A percentile compares a stretch with the other conserved stretches of the same genome.
phyloP scores from a whole-genome alignment of 2,329 filamentous ascomycete species.

The Bipolaris victoriae region DNA sequence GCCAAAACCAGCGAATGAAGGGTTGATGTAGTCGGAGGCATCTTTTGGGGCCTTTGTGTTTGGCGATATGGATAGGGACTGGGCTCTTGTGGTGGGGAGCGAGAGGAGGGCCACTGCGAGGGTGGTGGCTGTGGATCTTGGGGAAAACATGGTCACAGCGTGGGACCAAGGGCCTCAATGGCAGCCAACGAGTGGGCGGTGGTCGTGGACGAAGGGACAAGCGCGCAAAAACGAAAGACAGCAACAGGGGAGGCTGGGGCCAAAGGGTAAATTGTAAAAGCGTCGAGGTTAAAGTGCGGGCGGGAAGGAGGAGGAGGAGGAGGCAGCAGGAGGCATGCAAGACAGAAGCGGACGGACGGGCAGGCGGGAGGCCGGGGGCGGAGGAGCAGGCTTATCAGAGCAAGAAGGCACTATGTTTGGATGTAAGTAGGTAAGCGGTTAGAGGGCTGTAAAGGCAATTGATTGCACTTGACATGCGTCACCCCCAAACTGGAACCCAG shows the following conservation, averaged over 20 bases:
- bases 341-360: background rate
- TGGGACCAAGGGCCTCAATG: background rate
- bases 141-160: constrained; percentile 26
- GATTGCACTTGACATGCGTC: background rate
- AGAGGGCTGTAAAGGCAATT: background rate
- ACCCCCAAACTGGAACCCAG: background rate
- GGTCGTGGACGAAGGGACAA: background rate
- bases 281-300: too few relatives aligned
- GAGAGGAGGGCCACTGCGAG: constrained; percentile 28
- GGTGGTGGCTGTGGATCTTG: constrained; percentile 22
- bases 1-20: constrained; percentile 58
- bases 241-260: background rate
- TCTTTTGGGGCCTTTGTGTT: constrained; percentile 34
- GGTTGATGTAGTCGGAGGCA: constrained; percentile 48
- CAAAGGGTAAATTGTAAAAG: background rate
- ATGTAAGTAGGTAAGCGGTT: too few relatives aligned
- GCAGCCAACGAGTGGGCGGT: constrained; percentile 4
- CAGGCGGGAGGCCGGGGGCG: background rate
- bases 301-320: background rate
- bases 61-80: constrained; percentile 43
- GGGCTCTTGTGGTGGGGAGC: constrained; percentile 26
- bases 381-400: background rate
- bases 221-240: constrained; percentile 4
- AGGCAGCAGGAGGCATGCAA: background rate
- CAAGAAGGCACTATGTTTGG: too few relatives aligned